A percentile compares a stretch with the other conserved stretches of the same genome.
phyloP scores from a whole-genome alignment of 345 rosid genomes.

The Sisymbrium irio region DNA sequence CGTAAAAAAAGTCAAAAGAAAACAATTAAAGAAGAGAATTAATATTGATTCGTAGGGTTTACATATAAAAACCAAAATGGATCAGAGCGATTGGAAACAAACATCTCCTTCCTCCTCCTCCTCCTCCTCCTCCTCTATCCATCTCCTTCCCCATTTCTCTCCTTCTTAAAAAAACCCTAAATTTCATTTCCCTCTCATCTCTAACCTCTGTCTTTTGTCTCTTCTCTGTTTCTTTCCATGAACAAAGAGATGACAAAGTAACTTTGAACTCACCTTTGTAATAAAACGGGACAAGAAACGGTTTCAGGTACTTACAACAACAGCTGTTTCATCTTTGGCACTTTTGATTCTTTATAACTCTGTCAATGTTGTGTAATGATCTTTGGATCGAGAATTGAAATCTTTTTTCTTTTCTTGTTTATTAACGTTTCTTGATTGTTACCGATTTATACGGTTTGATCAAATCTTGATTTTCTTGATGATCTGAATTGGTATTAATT shows the following conservation, averaged over 20 bases:
- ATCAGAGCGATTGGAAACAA: constrained; percentile 22
- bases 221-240: background rate
- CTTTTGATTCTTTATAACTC: background rate
- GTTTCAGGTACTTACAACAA: background rate
- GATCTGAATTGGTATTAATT: background rate
- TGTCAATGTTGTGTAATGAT: constrained; percentile 5
- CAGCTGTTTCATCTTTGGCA: constrained; percentile 2
- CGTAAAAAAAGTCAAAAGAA: background rate
- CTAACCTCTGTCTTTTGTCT: background rate
- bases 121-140: background rate
- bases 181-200: constrained; percentile 2
- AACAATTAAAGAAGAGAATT: constrained; percentile 17
- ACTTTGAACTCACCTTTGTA: constrained; percentile 12
- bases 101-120: constrained; percentile 15
- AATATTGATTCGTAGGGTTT: constrained; percentile 32
- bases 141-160: constrained; percentile 15
- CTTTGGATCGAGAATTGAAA: background rate
- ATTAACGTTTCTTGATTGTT: background rate
- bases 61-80: constrained; percentile 32
- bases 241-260: constrained; percentile 13
- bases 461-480: background rate
- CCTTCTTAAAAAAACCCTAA: constrained; percentile 35
- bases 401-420: background rate
- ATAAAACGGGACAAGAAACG: background rate
- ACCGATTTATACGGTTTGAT: background rate